Conservation (phyloP, 2,329 filamentous ascomycete genomes). For the Diaporthe ilicicola region DNA sequence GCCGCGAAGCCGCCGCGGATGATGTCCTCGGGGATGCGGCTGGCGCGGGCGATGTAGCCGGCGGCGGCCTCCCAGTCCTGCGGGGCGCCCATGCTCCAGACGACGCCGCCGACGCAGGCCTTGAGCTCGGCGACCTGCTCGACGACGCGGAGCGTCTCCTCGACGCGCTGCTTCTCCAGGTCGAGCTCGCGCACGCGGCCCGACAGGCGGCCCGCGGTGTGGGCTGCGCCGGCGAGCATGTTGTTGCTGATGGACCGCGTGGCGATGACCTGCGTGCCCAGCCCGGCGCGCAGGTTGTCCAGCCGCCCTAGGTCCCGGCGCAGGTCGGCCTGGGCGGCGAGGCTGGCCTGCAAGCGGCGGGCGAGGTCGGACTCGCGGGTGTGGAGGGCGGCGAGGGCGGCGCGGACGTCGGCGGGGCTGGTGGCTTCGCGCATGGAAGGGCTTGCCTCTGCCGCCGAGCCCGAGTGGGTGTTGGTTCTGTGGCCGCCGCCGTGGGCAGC, state of each 20-base stretch:
- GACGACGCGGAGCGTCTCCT: constrained; percentile 88
- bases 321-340: constrained; percentile 86
- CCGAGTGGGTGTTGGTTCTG: constrained; percentile 33
- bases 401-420: constrained; percentile 81
- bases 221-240: constrained; percentile 87
- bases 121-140: constrained; percentile 98
- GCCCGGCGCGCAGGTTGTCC: constrained; percentile 86
- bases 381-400: constrained; percentile 78
- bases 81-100: constrained; percentile 95
- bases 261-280: constrained; percentile 86
- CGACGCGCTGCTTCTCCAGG: constrained; percentile 89
- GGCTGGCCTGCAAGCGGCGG: constrained; percentile 75
- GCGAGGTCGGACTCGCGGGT: constrained; percentile 79
- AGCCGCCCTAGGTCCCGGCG: constrained; percentile 86
- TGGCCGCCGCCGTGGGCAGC: constrained; percentile 30
- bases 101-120: constrained; percentile 92
- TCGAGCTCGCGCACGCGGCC: constrained; percentile 88
- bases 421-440: constrained; percentile 75
- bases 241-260: constrained; percentile 85
- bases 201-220: constrained; percentile 86
- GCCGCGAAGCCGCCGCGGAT: constrained; percentile 87
- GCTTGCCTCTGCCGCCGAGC: constrained; percentile 36
- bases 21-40: constrained; percentile 81
- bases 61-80: constrained; percentile 99
- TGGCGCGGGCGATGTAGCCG: constrained; percentile 84